Percentiles rank a stretch among this genome's conserved stretches.
Evolutionary conservation across 345 rosid species (phyloP).

Genomic region (Euphorbia pulcherrima): DNA sequence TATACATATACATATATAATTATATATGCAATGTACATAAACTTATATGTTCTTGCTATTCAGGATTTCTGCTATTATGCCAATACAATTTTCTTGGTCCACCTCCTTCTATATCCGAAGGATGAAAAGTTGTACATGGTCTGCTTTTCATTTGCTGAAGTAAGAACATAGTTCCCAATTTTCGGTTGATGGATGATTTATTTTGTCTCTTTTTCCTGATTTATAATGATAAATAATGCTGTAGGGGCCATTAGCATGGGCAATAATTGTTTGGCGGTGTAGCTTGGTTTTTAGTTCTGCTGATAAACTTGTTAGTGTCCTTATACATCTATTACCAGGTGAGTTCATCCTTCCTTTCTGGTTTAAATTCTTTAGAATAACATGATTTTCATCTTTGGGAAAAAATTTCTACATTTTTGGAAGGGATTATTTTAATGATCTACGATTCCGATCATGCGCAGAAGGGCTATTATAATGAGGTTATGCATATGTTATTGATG

Average conservation of each 20-base stretch:
- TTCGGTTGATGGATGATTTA: constrained; percentile 13
- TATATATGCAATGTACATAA: background rate
- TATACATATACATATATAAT: too few relatives aligned
- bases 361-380: background rate
- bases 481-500: background rate
- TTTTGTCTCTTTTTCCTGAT: constrained; percentile 1
- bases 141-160: constrained; percentile 98
- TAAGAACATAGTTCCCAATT: constrained; percentile 24
- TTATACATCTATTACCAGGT: constrained; percentile 97
- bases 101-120: constrained; percentile 73
- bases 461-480: background rate
- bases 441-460: background rate
- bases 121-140: constrained; percentile 93
- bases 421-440: background rate
- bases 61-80: constrained; percentile 99
- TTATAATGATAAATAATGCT: constrained; percentile 21
- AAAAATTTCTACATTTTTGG: background rate
- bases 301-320: constrained; percentile 92
- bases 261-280: constrained; percentile 91
- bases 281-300: constrained; percentile 94
- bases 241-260: constrained; percentile 98
- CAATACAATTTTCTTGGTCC: constrained; percentile 85
- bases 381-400: background rate
- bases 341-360: constrained; percentile 23
- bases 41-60: constrained; percentile 17